These are phyloP conservation scores for Setaria viridis DNA, from an alignment of 202 grass and related monocot genomes.

Conservation along the genomic window DNA sequence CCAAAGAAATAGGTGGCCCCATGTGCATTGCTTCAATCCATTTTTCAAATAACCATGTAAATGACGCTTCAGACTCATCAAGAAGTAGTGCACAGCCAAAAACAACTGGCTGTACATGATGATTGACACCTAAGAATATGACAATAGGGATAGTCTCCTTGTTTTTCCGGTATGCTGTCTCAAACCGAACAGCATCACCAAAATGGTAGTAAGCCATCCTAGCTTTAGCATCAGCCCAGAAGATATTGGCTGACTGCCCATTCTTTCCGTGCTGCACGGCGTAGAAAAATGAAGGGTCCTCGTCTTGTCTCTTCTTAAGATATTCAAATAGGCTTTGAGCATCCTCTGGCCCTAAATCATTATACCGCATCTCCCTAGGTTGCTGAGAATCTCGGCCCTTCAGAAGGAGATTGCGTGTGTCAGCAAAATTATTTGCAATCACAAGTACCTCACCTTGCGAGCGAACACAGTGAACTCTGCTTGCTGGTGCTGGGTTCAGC, in stretches of 20 bases:
- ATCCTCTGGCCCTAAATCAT: constrained; percentile 86
- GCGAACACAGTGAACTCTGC: constrained; percentile 82
- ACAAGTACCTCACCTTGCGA: constrained; percentile 95
- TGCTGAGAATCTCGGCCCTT: constrained; percentile 64
- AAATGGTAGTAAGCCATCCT: constrained; percentile 93
- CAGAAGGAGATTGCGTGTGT: constrained; percentile 84
- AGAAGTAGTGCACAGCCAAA: constrained; percentile 94
- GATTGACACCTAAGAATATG: constrained; percentile 89
- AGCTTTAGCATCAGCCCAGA: constrained; percentile 87
- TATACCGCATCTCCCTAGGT: constrained; percentile 72
- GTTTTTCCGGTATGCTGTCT: constrained; percentile 68
- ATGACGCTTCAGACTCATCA: constrained; percentile 87
- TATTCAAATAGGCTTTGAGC: constrained; percentile 82
- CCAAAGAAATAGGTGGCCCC: constrained; percentile 68
- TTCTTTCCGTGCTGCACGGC: constrained; percentile 71
- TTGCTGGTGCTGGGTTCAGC: constrained; percentile 64
- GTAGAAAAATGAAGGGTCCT: constrained; percentile 92
- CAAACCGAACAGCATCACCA: constrained; percentile 85
- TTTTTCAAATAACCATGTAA: constrained; percentile 88
- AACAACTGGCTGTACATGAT: constrained; percentile 81
- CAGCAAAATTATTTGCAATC: constrained; percentile 93
- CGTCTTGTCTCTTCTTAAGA: constrained; percentile 63
- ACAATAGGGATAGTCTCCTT: constrained; percentile 85
- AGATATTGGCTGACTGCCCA: constrained; percentile 65
- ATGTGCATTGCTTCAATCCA: constrained; percentile 91